Evolutionary conservation across 1,139 yeast genomes (phyloP).

Genomic region (Pichia sp.): DNA sequence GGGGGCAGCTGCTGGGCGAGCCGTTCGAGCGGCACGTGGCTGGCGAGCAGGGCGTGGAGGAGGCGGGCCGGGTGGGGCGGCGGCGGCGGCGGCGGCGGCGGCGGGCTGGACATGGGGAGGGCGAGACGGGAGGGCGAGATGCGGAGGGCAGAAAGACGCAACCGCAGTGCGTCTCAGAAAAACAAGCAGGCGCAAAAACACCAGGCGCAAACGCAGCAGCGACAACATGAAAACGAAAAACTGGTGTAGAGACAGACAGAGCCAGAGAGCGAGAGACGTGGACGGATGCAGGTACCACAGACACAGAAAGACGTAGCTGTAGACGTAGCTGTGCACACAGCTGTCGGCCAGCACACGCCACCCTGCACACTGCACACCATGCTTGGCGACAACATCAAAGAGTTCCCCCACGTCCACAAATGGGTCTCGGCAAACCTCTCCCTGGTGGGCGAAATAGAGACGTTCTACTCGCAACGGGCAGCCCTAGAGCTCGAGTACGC

Average conservation of each 20-base stretch:
- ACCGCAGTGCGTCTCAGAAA: not conserved
- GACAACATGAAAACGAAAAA: too few relatives aligned
- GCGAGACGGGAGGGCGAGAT: too few relatives aligned
- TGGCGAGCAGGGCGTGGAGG: not conserved
- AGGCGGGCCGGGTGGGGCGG: not conserved
- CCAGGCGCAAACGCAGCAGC: too few relatives aligned
- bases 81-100: not conserved
- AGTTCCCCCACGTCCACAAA: constrained; percentile 32
- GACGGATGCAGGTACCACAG: too few relatives aligned
- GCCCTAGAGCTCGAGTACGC: constrained; percentile 79
- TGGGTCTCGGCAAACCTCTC: constrained; percentile 73
- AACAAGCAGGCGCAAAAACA: too few relatives aligned
- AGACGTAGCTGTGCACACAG: too few relatives aligned
- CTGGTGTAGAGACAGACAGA: too few relatives aligned
- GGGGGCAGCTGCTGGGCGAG: not conserved
- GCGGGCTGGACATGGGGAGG: not conserved
- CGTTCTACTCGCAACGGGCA: constrained; percentile 79
- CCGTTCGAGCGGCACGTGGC: not conserved
- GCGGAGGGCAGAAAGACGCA: too few relatives aligned
- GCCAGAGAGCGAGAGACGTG: too few relatives aligned
- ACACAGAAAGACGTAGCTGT: too few relatives aligned
- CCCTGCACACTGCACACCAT: not conserved
- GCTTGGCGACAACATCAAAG: not conserved
- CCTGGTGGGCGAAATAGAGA: constrained; percentile 74
- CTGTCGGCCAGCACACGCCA: too few relatives aligned